Percentiles rank a stretch among this genome's conserved stretches.
These are phyloP conservation scores for Apiospora sp. DNA, from an alignment of 2,329 filamentous ascomycete genomes.

Conservation along the genomic window DNA sequence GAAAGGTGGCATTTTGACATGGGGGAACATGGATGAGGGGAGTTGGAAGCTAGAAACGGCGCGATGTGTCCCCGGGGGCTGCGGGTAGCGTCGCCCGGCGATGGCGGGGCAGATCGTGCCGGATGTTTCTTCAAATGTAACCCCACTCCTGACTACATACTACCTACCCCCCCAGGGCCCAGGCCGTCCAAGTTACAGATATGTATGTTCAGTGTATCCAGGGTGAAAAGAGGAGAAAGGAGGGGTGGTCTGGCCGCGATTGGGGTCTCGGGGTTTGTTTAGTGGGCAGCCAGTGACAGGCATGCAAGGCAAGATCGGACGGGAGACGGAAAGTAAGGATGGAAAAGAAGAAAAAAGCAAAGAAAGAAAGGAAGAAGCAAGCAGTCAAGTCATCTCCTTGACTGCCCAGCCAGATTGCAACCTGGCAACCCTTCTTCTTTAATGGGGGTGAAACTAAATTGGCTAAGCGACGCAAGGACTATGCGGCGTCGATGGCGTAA, in stretches of 20 bases:
- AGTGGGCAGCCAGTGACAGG: background rate
- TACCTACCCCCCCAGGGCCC: background rate
- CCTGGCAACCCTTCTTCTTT: background rate
- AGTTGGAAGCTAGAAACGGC: constrained; percentile 2
- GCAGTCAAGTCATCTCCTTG: background rate
- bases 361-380: background rate
- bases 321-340: background rate
- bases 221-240: background rate
- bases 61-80: background rate
- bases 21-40: background rate
- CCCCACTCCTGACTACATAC: background rate
- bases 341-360: background rate
- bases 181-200: background rate
- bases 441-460: constrained; percentile 15
- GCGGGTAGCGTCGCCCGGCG: constrained; percentile 11
- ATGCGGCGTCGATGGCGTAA: constrained; percentile 19
- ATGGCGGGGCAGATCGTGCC: constrained; percentile 11
- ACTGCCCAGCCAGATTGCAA: constrained; percentile 11
- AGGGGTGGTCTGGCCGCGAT: too few relatives aligned
- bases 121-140: background rate
- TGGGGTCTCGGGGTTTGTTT: background rate
- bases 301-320: background rate
- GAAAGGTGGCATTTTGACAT: background rate
- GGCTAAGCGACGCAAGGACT: background rate
- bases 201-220: background rate